Evolutionary conservation across 306 rosid species (phyloP).

Genomic region (Oemleria cerasiformis): DNA sequence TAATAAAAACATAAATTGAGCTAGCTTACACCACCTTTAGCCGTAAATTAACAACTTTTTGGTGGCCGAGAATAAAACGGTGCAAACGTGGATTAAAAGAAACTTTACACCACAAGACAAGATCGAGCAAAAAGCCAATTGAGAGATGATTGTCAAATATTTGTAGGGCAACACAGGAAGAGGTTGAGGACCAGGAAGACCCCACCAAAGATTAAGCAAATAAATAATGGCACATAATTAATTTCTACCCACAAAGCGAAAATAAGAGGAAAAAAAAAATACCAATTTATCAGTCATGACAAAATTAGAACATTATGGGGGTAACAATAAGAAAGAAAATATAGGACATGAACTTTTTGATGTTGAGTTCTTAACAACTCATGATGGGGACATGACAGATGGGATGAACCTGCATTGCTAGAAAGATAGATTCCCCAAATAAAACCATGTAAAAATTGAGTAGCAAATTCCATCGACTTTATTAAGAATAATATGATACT

Average conservation of each 20-base stretch:
- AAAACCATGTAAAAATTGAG: neutral
- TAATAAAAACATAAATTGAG: neutral
- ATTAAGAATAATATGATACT: too few relatives aligned
- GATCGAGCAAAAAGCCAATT: neutral
- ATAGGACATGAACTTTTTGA: slow-evolving; percentile 11
- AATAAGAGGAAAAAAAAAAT: slow-evolving; percentile 1
- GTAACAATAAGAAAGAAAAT: neutral
- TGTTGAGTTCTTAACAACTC: slow-evolving; percentile 29
- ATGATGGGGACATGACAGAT: slow-evolving; percentile 28
- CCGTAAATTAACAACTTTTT: neutral
- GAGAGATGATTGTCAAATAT: neutral
- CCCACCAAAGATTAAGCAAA: neutral
- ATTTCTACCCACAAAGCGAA: slow-evolving; percentile 1
- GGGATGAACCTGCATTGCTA: slow-evolving; percentile 3
- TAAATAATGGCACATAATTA: neutral
- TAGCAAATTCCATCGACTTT: neutral
- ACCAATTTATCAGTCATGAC: slow-evolving; percentile 1
- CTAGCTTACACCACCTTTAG: neutral
- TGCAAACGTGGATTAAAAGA: neutral
- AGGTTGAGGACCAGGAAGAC: neutral
- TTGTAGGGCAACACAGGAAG: neutral
- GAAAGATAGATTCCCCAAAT: neutral
- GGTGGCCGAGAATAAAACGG: neutral
- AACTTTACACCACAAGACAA: neutral
- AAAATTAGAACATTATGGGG: neutral